Conservation (phyloP, 768 basidiomycete genomes). For the Russula griseocarnosa region DNA sequence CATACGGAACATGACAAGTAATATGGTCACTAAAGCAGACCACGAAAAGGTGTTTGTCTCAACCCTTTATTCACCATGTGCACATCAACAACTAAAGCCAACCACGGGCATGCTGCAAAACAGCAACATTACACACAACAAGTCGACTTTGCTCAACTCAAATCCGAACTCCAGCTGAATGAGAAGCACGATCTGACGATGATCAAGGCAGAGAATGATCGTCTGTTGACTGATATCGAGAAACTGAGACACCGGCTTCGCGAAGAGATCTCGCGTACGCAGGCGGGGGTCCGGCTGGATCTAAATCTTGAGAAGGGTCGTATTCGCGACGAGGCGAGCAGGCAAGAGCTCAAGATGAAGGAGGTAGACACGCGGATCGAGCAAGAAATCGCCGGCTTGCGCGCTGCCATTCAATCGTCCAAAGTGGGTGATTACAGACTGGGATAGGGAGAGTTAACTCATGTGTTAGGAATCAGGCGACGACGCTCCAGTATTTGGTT, state of each 20-base stretch:
- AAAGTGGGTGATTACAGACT: slow-evolving; percentile 49
- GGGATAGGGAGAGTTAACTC: slow-evolving; percentile 4
- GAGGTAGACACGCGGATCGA: slow-evolving; percentile 98
- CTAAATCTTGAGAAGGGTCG: slow-evolving; percentile 95
- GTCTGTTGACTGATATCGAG: slow-evolving; percentile 87
- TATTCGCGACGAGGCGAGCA: slow-evolving; percentile 87
- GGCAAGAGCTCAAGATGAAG: slow-evolving; percentile 92
- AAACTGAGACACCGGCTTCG: slow-evolving; percentile 90
- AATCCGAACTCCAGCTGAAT: slow-evolving; percentile 92
- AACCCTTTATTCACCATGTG: not conserved
- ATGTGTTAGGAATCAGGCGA: slow-evolving; percentile 48
- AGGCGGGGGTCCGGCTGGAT: slow-evolving; percentile 90
- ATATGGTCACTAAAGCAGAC: slow-evolving; percentile 93
- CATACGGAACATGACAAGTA: slow-evolving; percentile 90
- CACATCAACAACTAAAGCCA: not conserved
- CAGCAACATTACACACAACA: slow-evolving; percentile 92
- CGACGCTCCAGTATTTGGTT: slow-evolving; percentile 82
- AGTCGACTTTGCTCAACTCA: slow-evolving; percentile 95
- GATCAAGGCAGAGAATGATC: slow-evolving; percentile 95
- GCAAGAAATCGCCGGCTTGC: slow-evolving; percentile 84
- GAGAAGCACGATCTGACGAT: slow-evolving; percentile 95
- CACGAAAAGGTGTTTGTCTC: slow-evolving; percentile 76
- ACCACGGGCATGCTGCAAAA: not conserved
- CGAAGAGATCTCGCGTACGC: slow-evolving; percentile 88
- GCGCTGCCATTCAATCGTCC: slow-evolving; percentile 80